Conservation (phyloP, 139 green algal species). For the Marvania coccoides region DNA sequence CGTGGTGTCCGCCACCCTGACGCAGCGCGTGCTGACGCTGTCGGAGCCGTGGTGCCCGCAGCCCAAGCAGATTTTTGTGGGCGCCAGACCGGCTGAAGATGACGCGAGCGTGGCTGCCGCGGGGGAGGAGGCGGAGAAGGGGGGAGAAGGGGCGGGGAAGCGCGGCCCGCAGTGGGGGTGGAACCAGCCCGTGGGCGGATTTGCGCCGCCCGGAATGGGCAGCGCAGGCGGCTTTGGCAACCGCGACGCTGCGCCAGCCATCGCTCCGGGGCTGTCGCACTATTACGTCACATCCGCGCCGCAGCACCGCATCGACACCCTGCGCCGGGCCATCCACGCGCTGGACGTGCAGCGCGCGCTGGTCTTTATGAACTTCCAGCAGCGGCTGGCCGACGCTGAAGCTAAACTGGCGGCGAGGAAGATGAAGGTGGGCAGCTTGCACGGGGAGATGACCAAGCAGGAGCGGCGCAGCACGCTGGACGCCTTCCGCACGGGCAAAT, state of each 20-base stretch:
- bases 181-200: slow-evolving; percentile 18
- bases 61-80: slow-evolving; percentile 32
- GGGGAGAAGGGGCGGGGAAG: background rate
- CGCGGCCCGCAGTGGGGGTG: slow-evolving; percentile 33
- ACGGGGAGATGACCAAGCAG: slow-evolving; percentile 79
- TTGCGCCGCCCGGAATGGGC: slow-evolving; percentile 10
- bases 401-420: slow-evolving; percentile 73
- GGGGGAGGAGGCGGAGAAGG: slow-evolving; percentile 12
- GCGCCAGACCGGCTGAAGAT: background rate
- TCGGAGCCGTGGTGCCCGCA: slow-evolving; percentile 51
- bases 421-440: slow-evolving; percentile 67
- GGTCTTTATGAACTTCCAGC: slow-evolving; percentile 96
- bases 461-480: slow-evolving; percentile 56
- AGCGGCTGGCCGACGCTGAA: slow-evolving; percentile 71
- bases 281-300: slow-evolving; percentile 35
- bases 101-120: slow-evolving; percentile 6
- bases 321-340: slow-evolving; percentile 76
- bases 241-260: slow-evolving; percentile 29
- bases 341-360: slow-evolving; percentile 57
- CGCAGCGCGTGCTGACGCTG: slow-evolving; percentile 38
- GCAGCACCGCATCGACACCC: slow-evolving; percentile 68
- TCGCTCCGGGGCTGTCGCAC: slow-evolving; percentile 66
- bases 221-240: slow-evolving; percentile 29
- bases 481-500: slow-evolving; percentile 56
- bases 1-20: slow-evolving; percentile 76